Conservation (phyloP, 1,284 basidiomycete genomes). For the Cerrena zonata region DNA sequence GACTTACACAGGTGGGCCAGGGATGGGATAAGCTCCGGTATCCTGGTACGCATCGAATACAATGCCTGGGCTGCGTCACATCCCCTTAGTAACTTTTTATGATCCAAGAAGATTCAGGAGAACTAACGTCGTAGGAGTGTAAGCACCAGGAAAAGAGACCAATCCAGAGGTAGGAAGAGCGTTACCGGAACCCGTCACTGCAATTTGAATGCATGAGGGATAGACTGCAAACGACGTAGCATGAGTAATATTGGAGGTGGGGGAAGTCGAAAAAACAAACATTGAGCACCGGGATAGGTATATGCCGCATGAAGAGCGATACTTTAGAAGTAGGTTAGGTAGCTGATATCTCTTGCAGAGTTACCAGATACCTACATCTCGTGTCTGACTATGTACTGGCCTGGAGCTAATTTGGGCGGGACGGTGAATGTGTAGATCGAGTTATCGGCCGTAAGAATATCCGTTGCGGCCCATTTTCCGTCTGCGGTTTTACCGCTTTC, state of each 20-base stretch:
- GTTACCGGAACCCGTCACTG: conserved; percentile 46
- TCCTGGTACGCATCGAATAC: conserved; percentile 16
- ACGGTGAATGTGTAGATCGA: conserved; percentile 43
- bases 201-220: conserved; percentile 46
- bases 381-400: conserved; percentile 47
- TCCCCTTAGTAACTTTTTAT: conserved; percentile 18
- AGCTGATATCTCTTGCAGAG: not conserved
- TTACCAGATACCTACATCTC: conserved; percentile 33
- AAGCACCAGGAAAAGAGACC: conserved; percentile 50
- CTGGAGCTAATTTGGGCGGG: conserved; percentile 37
- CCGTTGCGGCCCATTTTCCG: conserved; percentile 41
- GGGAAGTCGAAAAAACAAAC: conserved; percentile 18
- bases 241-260: conserved; percentile 31
- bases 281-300: conserved; percentile 17
- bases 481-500: conserved; percentile 38
- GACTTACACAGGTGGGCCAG: conserved; percentile 18
- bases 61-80: conserved; percentile 19
- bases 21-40: conserved; percentile 34
- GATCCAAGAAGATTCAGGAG: not conserved
- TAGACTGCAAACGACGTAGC: conserved; percentile 25
- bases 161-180: conserved; percentile 39
- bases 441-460: conserved; percentile 34
- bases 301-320: conserved; percentile 38
- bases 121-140: conserved; percentile 40
- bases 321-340: conserved; percentile 14